These are phyloP conservation scores for Carpinus viminea DNA, from an alignment of 306 rosid genomes.

Conservation along the genomic window DNA sequence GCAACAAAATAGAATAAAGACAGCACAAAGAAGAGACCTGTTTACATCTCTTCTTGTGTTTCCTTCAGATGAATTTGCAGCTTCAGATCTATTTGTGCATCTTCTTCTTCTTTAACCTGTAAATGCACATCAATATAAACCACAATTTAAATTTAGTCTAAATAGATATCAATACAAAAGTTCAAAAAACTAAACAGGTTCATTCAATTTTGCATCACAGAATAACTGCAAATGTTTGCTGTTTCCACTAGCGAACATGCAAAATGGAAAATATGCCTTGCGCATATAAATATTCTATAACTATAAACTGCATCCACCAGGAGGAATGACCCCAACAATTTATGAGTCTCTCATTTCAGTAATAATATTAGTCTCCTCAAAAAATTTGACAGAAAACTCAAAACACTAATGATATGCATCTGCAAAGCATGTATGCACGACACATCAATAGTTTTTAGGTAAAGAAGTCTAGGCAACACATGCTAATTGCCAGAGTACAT, in stretches of 20 bases:
- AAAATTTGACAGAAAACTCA: slow-evolving; percentile 9
- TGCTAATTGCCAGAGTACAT: not conserved
- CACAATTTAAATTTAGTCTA: slow-evolving; percentile 13
- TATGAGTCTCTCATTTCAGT: not conserved
- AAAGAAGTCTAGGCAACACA: not conserved
- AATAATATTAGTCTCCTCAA: not conserved
- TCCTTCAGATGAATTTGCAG: slow-evolving; percentile 78
- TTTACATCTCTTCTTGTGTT: slow-evolving; percentile 60
- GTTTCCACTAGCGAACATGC: not conserved
- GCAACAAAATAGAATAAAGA: slow-evolving; percentile 11
- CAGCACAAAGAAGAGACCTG: slow-evolving; percentile 44
- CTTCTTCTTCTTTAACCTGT: slow-evolving; percentile 98
- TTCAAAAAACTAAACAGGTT: not conserved
- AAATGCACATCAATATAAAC: slow-evolving; percentile 18
- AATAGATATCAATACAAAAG: not conserved
- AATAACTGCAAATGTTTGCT: not conserved
- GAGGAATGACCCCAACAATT: not conserved
- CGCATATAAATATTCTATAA: not conserved
- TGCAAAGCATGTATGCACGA: not conserved
- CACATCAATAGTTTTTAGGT: not conserved
- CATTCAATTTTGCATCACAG: not conserved
- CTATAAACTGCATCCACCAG: not conserved
- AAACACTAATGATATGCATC: not conserved
- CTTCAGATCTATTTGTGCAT: slow-evolving; percentile 65
- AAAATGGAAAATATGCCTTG: not conserved